Conservation (phyloP, 768 basidiomycete genomes). For the Hygrophoropsis aurantiaca region DNA sequence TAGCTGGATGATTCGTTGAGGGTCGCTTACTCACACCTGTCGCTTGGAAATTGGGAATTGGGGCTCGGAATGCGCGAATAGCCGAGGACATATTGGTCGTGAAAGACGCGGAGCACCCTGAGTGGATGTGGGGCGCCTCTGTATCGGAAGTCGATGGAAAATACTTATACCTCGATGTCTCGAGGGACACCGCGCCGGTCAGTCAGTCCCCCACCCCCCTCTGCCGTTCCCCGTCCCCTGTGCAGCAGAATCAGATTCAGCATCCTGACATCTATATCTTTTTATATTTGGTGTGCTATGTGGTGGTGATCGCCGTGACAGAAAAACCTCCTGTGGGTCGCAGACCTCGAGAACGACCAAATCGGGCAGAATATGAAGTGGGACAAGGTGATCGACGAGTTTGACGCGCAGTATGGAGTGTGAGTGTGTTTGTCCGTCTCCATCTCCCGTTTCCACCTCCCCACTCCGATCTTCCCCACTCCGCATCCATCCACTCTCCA, state of each 20-base stretch:
- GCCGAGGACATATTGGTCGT: constrained; percentile 70
- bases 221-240: too few species aligned
- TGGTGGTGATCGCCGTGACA: too few species aligned
- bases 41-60: neutral
- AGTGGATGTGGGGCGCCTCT: constrained; percentile 60
- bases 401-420: constrained; percentile 64
- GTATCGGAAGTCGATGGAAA: constrained; percentile 63
- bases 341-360: constrained; percentile 57
- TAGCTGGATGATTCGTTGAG: constrained; percentile 4
- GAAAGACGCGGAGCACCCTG: constrained; percentile 61
- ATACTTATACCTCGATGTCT: constrained; percentile 55
- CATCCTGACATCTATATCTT: too few species aligned
- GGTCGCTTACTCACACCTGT: too few species aligned
- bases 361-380: constrained; percentile 69
- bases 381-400: constrained; percentile 70
- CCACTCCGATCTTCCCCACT: too few species aligned
- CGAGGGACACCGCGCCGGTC: constrained; percentile 66
- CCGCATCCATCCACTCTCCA: neutral
- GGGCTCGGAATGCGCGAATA: too few species aligned
- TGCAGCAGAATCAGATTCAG: too few species aligned
- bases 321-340: constrained; percentile 77
- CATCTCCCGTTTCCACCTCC: constrained; percentile 2
- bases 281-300: too few species aligned
- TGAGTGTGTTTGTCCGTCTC: constrained; percentile 33
- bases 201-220: constrained; percentile 13